A percentile compares a stretch with the other conserved stretches of the same genome.
Evolutionary conservation across 495 filamentous ascomycete genomes (phyloP).

Genomic region (Aeminium ludgeri): DNA sequence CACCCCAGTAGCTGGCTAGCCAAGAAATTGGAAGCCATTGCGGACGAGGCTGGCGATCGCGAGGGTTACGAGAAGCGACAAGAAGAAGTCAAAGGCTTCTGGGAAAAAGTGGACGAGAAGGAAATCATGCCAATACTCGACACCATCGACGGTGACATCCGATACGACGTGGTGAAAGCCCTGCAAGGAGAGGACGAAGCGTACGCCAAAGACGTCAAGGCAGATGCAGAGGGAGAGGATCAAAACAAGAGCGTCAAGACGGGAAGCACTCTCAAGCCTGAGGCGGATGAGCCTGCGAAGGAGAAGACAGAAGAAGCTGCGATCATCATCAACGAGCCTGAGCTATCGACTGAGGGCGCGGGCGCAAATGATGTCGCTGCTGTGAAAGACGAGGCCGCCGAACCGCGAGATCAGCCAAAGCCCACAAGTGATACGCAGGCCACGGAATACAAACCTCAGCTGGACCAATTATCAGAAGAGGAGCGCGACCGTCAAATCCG

Average conservation of each 20-base stretch:
- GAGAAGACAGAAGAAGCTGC: slow-evolving; percentile 12
- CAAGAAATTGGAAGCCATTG: slow-evolving; percentile 53
- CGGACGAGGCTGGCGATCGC: slow-evolving; percentile 51
- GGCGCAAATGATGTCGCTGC: too few relatives aligned
- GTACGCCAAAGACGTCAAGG: slow-evolving; percentile 12
- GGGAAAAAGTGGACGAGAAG: slow-evolving; percentile 60
- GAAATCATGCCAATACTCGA: slow-evolving; percentile 59
- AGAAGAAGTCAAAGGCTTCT: slow-evolving; percentile 61
- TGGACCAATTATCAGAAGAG: background rate
- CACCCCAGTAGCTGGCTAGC: slow-evolving; percentile 74
- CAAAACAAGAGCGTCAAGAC: background rate
- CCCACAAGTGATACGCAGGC: background rate
- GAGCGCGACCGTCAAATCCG: slow-evolving; percentile 15
- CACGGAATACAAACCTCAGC: background rate
- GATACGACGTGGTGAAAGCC: slow-evolving; percentile 25
- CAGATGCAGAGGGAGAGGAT: slow-evolving; percentile 17
- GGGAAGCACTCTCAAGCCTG: background rate
- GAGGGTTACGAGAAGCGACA: slow-evolving; percentile 52
- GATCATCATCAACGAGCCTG: slow-evolving; percentile 7
- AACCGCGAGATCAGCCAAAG: background rate
- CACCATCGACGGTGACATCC: slow-evolving; percentile 29
- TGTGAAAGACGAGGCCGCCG: too few relatives aligned
- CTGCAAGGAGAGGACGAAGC: slow-evolving; percentile 21
- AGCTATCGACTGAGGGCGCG: too few relatives aligned
- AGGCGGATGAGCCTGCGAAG: background rate